Conservation (phyloP, 352 stramenopile species). For the Bremia lactucae region DNA sequence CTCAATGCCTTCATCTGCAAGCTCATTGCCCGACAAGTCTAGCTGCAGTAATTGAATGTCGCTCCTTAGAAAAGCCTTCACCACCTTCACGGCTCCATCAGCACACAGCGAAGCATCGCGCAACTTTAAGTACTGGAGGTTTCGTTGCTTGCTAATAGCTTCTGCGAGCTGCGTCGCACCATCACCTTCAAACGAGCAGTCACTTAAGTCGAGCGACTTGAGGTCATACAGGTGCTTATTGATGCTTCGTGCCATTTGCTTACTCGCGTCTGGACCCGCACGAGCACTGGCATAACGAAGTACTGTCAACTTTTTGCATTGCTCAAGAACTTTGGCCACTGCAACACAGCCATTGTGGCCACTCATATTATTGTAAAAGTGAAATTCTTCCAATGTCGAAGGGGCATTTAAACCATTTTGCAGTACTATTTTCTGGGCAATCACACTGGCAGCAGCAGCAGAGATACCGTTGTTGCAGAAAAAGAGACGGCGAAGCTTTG, state of each 20-base stretch:
- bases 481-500: slow-evolving; percentile 76
- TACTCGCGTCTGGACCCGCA: slow-evolving; percentile 71
- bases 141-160: slow-evolving; percentile 57
- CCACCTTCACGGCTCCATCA: slow-evolving; percentile 78
- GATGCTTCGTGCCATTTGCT: slow-evolving; percentile 79
- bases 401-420: slow-evolving; percentile 50
- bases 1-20: slow-evolving; percentile 59
- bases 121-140: slow-evolving; percentile 85
- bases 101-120: slow-evolving; percentile 87
- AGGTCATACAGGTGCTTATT: slow-evolving; percentile 50
- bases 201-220: slow-evolving; percentile 86
- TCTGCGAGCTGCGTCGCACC: slow-evolving; percentile 76
- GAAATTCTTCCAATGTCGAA: slow-evolving; percentile 85
- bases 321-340: slow-evolving; percentile 75
- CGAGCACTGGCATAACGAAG: slow-evolving; percentile 91
- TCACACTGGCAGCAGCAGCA: slow-evolving; percentile 73
- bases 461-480: slow-evolving; percentile 95
- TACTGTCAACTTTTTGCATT: slow-evolving; percentile 77
- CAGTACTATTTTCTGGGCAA: slow-evolving; percentile 82
- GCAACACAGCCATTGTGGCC: slow-evolving; percentile 85
- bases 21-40: slow-evolving; percentile 89
- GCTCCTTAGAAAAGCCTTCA: slow-evolving; percentile 46
- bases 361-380: slow-evolving; percentile 98
- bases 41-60: slow-evolving; percentile 32
- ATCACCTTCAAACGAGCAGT: slow-evolving; percentile 89